These are phyloP conservation scores for Cryptococcus sp. DNA, from an alignment of 1,284 basidiomycete genomes.

Conservation along the genomic window DNA sequence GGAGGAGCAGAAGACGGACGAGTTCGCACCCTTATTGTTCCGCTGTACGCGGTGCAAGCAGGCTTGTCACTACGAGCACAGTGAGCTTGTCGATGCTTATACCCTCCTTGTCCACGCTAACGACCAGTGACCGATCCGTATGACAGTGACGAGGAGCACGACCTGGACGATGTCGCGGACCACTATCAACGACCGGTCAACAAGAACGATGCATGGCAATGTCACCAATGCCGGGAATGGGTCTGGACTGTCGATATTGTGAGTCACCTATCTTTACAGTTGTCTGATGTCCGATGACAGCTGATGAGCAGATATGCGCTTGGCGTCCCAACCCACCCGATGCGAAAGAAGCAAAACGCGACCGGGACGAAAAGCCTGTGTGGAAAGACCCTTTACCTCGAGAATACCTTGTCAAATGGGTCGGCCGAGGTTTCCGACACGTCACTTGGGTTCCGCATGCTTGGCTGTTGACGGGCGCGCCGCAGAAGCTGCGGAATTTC, in stretches of 20 bases:
- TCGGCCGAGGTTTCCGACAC: constrained; percentile 65
- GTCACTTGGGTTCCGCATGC: constrained; percentile 80
- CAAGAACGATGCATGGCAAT: constrained; percentile 58
- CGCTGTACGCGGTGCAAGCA: constrained; percentile 73
- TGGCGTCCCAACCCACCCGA: constrained; percentile 74
- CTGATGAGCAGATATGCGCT: constrained; percentile 60
- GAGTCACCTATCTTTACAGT: constrained; percentile 2
- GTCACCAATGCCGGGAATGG: constrained; percentile 72
- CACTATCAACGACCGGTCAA: constrained; percentile 56
- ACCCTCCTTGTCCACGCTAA: not conserved
- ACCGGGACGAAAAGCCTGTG: constrained; percentile 50
- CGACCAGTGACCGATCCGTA: constrained; percentile 21
- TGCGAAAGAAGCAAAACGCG: constrained; percentile 53
- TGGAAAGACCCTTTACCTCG: constrained; percentile 62
- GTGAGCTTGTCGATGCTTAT: too few relatives aligned
- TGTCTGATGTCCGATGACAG: not conserved
- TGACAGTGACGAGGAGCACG: constrained; percentile 10
- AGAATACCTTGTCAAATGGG: constrained; percentile 88
- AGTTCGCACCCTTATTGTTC: constrained; percentile 54
- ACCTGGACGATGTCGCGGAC: constrained; percentile 17
- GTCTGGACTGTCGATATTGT: constrained; percentile 62
- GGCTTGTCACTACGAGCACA: constrained; percentile 68
- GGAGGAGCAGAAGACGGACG: not conserved
- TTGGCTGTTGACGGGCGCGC: constrained; percentile 66
- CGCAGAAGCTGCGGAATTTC: constrained; percentile 67